Evolutionary conservation across 2,329 filamentous ascomycete species (phyloP), one percentile per base, ranked within the genome.

Genomic region (Fusarium cyanostomum): DNA sequence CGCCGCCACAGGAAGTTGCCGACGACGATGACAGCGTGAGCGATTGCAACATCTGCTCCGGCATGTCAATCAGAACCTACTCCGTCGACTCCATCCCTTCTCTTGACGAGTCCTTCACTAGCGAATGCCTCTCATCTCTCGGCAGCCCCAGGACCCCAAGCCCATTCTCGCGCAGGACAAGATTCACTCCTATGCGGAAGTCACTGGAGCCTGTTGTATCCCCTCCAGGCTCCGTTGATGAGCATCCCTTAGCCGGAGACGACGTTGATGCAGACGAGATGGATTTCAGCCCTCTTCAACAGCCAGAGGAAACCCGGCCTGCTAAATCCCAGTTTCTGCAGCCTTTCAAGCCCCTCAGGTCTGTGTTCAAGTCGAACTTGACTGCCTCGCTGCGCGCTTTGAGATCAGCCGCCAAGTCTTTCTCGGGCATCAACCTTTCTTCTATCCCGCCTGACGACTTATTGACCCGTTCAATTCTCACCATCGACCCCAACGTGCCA

Each of bases 361-460:
- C 82, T 31, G 87, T 83, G 7, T 90, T 90, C 78, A 89, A 89
- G 73, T 90, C 87, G 4, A 90, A 90, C 69, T 73, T 90, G 33
- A 90, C 88, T 7, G 87, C 88, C 7, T 90, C 88, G 9, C 77
- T 90, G 42, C 83, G 86, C 16, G 87, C 87, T 30, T 73, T 90
- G 55, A 84, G 85, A 58, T 88, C 85, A 31, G 88, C 88, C 2
- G 88, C 88, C 45, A 84, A 82, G 58, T 87, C 87, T 8, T 82
- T 90, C 53, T 89, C 87, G 4, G 81, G 74, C 62, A 82, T 90
- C 62, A 88, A 87, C 62, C 82, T 88, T 43, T 81, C 88, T 2
- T 86, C 86, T 24, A 85, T 89, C 35, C 86, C 87, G 9, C 83
- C 87, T 3, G 87, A 90, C 69, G 87, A 90, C 72, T 85, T 90